phyloP scores from a whole-genome alignment of 352 stramenopile species.

The Peronospora destructor region DNA sequence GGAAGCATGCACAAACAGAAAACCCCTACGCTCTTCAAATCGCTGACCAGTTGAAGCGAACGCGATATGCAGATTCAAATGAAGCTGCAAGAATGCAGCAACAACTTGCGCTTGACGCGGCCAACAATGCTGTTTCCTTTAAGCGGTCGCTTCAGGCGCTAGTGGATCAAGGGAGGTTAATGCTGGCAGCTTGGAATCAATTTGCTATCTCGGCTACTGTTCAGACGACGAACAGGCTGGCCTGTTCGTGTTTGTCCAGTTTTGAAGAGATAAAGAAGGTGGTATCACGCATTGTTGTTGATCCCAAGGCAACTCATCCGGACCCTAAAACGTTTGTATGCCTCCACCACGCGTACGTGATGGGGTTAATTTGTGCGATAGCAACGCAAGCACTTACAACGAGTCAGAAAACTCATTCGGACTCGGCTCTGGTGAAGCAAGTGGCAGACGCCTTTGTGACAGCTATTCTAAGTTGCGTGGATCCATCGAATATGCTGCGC shows the following conservation, averaged over 20 bases:
- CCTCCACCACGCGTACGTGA: conserved; percentile 72
- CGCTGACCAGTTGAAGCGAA: conserved; percentile 33
- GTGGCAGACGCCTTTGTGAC: conserved; percentile 70
- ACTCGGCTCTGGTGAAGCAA: conserved; percentile 59
- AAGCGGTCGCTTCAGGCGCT: conserved; percentile 56
- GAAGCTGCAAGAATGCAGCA: conserved; percentile 17
- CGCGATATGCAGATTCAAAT: conserved; percentile 17
- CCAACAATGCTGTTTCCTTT: conserved; percentile 26
- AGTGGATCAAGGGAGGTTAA: conserved; percentile 54
- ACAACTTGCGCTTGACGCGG: conserved; percentile 9
- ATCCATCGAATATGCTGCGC: conserved; percentile 52
- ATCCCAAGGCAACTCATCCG: conserved; percentile 35
- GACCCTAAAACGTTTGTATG: conserved; percentile 67
- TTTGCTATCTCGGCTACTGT: conserved; percentile 47
- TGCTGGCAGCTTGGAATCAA: conserved; percentile 74
- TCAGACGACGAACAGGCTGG: conserved; percentile 48
- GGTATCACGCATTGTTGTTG: conserved; percentile 51
- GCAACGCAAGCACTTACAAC: conserved; percentile 66
- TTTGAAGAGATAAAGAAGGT: conserved; percentile 80
- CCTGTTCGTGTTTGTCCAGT: conserved; percentile 57
- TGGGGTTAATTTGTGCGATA: conserved; percentile 74
- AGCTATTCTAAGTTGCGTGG: conserved; percentile 67
- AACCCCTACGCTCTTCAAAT: conserved; percentile 20
- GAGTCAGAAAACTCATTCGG: conserved; percentile 45
- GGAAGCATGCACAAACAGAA: conserved; percentile 27